Evolutionary conservation across 345 rosid genomes (phyloP), one percentile per base, ranked within the genome.

Genomic region (Populus tremula): DNA sequence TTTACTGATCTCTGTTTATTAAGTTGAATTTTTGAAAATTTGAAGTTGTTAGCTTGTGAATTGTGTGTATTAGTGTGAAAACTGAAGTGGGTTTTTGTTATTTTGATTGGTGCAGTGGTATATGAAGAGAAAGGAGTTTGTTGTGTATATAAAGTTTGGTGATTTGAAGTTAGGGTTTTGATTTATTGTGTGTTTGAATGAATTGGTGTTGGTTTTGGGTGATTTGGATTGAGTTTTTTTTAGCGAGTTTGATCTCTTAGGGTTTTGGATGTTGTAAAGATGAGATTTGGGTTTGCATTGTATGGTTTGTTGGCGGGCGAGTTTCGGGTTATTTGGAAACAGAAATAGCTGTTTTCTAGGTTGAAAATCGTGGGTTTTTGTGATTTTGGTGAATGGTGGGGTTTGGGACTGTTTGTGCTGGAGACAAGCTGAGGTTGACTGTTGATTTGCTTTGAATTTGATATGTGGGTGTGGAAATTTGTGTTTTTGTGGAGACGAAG

Each of bases 221-320:
- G 81, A 79, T 76, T 83, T 84, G 76, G 72, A 70, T 38, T 76
- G 41, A 84, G 80, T 70, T 76, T 75, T 41, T 21, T 77, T 45
- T 11, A 81, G 67, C 82, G 78, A 82, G 86, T 83, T 81, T 85
- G 91, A 83, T 87, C 84, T 78, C 49, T 86, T 89, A 91, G 97
- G 96, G 91, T 88, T 90, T 88, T 82, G 87, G 81, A 6, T 14
- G 50, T n/a, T 59, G 79, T 39, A 74, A 79, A 79, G 80, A 90
- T 92, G 92, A 86, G 90, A 87, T 88, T 91, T 86, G 85, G 89
- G 68, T 86, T 87, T 75, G 86, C 88, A 84, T 87, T 91, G 83
- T 88, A 78, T 80, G 80, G 81, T 80, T 80, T 77, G 67, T 86
- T 68, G 69, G 73, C 31, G 61, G 78, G 79, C 47, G 72, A 71